Base-by-base conservation (phyloP, 345 rosid species). In the Salix viminalis region DNA sequence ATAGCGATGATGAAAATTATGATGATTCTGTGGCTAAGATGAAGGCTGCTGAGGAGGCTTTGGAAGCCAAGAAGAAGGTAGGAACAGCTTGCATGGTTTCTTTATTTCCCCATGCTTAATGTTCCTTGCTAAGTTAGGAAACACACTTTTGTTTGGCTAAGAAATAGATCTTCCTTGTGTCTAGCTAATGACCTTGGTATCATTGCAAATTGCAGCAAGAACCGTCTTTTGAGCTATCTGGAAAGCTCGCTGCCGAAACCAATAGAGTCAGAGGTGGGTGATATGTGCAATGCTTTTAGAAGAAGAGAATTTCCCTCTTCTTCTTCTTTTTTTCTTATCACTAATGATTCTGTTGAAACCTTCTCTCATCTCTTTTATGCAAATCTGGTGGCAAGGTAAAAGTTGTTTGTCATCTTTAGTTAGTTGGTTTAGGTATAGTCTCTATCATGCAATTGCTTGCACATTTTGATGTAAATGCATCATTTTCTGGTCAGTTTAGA, bases 201-300 rank as follows among this genome's bases (percentile, higher is more conserved):
- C 37, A 26, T 79, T 61, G 67, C 77, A 77, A 84, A 68, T 69
- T 87, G 77, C 93, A 95, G 97, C 87, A 89, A 83, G 82, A 93
- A 78, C 97, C 99, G 52, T 89, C 97, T 39, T 95, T 93, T 83
- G 97, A 93, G 88, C 89, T 91, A 65, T 96, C 99, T 23, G 99
- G 99, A 65, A 96, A 96, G 87, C 97, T 94, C 79, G 99, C 99
- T 15, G 94, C 91, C 15, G 99, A 96, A 84, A 96, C 97, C 28
- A 96, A 96, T 80, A 89, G 91, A 87, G 88, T 89, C 78, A 89
- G 86, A 92, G 99, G 98, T 94, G 70, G 32, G 78, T 74, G 65
- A 73, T 32, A 12, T 23, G 3, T 15, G 4, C 14, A 10, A 12
- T 73, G 14, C 54, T 72, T 44, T 67, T 66, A 23, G 64, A 32